Conservation (phyloP, 1,284 basidiomycete genomes). For the Erythrobasidium hasegawianum region DNA sequence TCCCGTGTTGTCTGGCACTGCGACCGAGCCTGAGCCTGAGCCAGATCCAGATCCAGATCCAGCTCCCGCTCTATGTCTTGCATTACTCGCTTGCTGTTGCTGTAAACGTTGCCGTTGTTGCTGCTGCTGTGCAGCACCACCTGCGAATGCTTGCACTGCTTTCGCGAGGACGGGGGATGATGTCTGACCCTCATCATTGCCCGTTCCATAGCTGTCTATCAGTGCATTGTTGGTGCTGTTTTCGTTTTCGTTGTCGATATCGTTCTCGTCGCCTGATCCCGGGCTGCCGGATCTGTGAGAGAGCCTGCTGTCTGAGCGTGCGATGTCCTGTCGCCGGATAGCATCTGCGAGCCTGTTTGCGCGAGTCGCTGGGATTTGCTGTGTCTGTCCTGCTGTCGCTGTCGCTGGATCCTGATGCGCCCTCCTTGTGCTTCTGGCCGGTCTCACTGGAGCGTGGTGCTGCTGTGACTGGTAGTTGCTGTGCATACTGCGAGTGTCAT, state of each 20-base stretch:
- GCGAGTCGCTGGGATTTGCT: background rate
- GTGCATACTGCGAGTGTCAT: constrained; percentile 3
- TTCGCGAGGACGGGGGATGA: constrained; percentile 23
- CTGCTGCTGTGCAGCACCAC: background rate
- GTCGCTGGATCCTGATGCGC: constrained; percentile 3
- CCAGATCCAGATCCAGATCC: too few relatives aligned
- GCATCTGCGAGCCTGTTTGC: constrained; percentile 24
- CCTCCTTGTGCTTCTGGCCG: constrained; percentile 29
- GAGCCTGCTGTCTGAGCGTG: constrained; percentile 20
- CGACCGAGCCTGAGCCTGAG: constrained; percentile 1
- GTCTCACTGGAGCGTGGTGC: constrained; percentile 9
- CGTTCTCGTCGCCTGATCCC: constrained; percentile 16
- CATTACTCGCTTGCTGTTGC: background rate
- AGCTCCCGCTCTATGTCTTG: constrained; percentile 17
- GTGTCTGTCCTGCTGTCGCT: background rate
- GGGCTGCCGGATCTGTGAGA: constrained; percentile 24
- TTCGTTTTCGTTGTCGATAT: constrained; percentile 6
- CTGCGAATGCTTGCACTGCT: constrained; percentile 26
- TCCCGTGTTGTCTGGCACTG: background rate
- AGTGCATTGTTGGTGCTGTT: background rate
- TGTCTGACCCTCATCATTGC: too few relatives aligned
- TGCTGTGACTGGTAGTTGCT: background rate
- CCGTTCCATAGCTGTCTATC: too few relatives aligned
- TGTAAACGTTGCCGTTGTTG: background rate
- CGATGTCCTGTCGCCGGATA: constrained; percentile 24